These are phyloP conservation scores for Plectosphaerella sp. DNA, from an alignment of 2,329 filamentous ascomycete genomes.

Conservation along the genomic window DNA sequence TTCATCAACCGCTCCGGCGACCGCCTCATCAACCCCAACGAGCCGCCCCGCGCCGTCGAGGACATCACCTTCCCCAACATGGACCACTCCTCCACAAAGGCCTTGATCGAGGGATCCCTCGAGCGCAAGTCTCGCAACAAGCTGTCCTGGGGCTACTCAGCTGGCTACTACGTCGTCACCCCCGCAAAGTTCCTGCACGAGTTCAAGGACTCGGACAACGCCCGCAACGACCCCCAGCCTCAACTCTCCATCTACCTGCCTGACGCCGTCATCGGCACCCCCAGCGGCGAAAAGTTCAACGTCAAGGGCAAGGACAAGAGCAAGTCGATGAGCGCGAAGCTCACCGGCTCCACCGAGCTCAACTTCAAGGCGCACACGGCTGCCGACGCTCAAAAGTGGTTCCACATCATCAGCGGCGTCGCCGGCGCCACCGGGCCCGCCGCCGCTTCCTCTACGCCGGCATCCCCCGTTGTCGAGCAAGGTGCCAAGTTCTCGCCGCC, in stretches of 20 bases:
- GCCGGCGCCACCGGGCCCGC: constrained; percentile 44
- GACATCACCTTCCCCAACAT: constrained; percentile 84
- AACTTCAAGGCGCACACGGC: constrained; percentile 83
- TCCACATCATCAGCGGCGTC: constrained; percentile 61
- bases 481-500: constrained; percentile 18
- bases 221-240: constrained; percentile 67
- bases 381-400: constrained; percentile 81
- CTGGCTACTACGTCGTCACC: constrained; percentile 86
- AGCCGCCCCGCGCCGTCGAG: constrained; percentile 68
- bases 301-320: constrained; percentile 92
- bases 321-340: constrained; percentile 74
- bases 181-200: constrained; percentile 88
- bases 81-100: constrained; percentile 71
- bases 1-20: constrained; percentile 70
- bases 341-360: constrained; percentile 75
- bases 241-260: constrained; percentile 90
- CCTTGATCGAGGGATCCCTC: constrained; percentile 81
- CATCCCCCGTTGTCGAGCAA: constrained; percentile 24
- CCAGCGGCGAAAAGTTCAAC: constrained; percentile 79
- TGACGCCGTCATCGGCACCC: constrained; percentile 73
- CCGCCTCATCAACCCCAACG: constrained; percentile 72
- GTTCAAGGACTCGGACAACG: constrained; percentile 85
- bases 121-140: constrained; percentile 90
- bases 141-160: constrained; percentile 69
- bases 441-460: constrained; percentile 24